Percentiles rank a stretch among this genome's conserved stretches.
Conservation (phyloP, 164 flowering plant genomes). For the Berberis thunbergii region DNA sequence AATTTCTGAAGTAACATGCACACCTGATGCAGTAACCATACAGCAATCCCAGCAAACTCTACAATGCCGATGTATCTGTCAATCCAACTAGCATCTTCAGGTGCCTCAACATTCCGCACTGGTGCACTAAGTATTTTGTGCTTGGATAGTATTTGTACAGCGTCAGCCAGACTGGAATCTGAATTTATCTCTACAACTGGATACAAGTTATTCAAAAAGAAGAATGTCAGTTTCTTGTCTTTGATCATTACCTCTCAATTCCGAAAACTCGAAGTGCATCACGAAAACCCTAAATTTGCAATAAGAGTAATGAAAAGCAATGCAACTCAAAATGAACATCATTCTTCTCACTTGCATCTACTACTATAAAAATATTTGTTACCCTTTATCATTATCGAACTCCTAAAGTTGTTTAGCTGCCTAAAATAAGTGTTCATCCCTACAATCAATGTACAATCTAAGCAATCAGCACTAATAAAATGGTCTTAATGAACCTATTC, state of each 20-base stretch:
- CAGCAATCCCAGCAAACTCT: conserved; percentile 92
- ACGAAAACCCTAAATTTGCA: too few relatives aligned
- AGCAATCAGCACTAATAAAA: too few relatives aligned
- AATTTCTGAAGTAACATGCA: conserved; percentile 3
- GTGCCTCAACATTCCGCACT: conserved; percentile 78
- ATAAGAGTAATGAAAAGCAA: not conserved
- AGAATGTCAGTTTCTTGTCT: not conserved
- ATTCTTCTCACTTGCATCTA: too few relatives aligned
- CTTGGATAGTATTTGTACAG: conserved; percentile 60
- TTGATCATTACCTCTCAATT: not conserved
- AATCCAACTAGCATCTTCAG: conserved; percentile 93
- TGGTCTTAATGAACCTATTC: too few relatives aligned
- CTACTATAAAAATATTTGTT: too few relatives aligned
- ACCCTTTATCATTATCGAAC: too few relatives aligned
- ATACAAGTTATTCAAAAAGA: conserved; percentile 5
- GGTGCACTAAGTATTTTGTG: conserved; percentile 84
- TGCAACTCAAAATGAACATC: not conserved
- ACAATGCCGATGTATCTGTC: conserved; percentile 89
- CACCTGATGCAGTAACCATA: conserved; percentile 98
- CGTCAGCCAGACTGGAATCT: conserved; percentile 77
- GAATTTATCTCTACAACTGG: conserved; percentile 82
- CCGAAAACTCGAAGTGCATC: not conserved
- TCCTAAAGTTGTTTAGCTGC: too few relatives aligned
- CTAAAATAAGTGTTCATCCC: too few relatives aligned
- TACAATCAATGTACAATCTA: too few relatives aligned